Evolutionary conservation across 345 rosid species (phyloP), one percentile per base, ranked within the genome.

Genomic region (Boechera divaricarpa): DNA sequence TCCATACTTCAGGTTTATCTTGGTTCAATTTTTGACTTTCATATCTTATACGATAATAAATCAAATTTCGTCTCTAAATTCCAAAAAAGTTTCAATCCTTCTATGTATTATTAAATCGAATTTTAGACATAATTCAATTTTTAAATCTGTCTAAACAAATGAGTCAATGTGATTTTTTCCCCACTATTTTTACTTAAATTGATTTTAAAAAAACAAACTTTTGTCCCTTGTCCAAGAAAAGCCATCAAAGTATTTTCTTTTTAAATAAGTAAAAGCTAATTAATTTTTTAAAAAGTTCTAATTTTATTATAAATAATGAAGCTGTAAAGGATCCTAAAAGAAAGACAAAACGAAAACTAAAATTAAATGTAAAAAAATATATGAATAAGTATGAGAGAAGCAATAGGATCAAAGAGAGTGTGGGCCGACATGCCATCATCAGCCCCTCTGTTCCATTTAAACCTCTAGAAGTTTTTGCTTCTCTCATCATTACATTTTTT

Each of bases 381-480:
- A 72, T 5, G 73, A 58, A 72, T 72, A 78, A 78, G 81, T 78
- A 71, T 51, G 73, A 59, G 73, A 42, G 67, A 78, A 78, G 81
- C 77, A 78, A 78, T 39, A 54, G 77, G 63, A 78, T 78, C 77
- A 58, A 58, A 66, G 69, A 66, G 77, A 66, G 81, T 66, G 77
- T 72, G 81, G 74, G 63, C 69, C 81, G 81, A 72, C 81, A 78
- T 66, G 68, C 35, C 81, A 78, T 78, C 81, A 78, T 78, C 81
- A 78, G 53, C 69, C 69, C 52, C 81, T 72, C 77, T 78, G 68
- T 67, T 51, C 61, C 73, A 72, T 66, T 71, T 42, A 60, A 32
- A 72, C 64, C 73, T 78, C 73, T 78, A 78, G 49, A 72, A 66
- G 81, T 42, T 67, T 70, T 71, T 72, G 68, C 39, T 49, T 71